phyloP scores from a whole-genome alignment of 2,329 filamentous ascomycete genomes.

The Elsinoe necatrix region DNA sequence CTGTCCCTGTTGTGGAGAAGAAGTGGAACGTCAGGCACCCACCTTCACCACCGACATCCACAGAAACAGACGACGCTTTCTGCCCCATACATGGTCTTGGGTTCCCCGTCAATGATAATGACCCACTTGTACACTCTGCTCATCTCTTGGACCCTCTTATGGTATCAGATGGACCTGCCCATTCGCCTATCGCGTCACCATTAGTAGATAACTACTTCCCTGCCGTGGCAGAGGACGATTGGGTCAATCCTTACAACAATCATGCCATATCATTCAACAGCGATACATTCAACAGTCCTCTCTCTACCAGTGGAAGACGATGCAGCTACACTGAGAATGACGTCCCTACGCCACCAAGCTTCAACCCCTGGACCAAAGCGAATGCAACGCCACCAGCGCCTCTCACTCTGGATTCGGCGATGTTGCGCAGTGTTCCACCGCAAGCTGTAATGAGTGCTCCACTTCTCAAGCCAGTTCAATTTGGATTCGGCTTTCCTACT shows the following conservation, averaged over 20 bases:
- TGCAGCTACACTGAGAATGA: not conserved
- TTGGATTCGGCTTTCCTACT: not conserved
- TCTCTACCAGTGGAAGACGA: not conserved
- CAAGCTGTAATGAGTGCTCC: constrained; percentile 6
- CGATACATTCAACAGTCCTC: constrained; percentile 19
- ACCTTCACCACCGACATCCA: constrained; percentile 40
- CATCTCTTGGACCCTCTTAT: constrained; percentile 24
- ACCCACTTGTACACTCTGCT: not conserved
- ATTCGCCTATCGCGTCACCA: constrained; percentile 26
- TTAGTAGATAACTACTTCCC: constrained; percentile 10
- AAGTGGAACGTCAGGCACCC: constrained; percentile 28
- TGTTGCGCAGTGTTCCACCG: not conserved
- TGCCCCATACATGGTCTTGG: constrained; percentile 21
- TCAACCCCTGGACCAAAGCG: constrained; percentile 8
- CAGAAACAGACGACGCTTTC: constrained; percentile 29
- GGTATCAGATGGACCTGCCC: constrained; percentile 25
- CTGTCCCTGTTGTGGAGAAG: constrained; percentile 36
- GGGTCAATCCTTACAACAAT: not conserved
- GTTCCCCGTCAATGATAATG: constrained; percentile 22
- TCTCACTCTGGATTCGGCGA: not conserved
- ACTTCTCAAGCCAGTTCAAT: not conserved
- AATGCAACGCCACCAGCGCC: constrained; percentile 6
- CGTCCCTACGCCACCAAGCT: constrained; percentile 6
- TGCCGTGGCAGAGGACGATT: not conserved
- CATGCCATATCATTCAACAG: constrained; percentile 22